A percentile compares a stretch with the other conserved stretches of the same genome.
Evolutionary conservation across 1,139 yeast genomes (phyloP).

Genomic region (Yamadazyma siamensis): DNA sequence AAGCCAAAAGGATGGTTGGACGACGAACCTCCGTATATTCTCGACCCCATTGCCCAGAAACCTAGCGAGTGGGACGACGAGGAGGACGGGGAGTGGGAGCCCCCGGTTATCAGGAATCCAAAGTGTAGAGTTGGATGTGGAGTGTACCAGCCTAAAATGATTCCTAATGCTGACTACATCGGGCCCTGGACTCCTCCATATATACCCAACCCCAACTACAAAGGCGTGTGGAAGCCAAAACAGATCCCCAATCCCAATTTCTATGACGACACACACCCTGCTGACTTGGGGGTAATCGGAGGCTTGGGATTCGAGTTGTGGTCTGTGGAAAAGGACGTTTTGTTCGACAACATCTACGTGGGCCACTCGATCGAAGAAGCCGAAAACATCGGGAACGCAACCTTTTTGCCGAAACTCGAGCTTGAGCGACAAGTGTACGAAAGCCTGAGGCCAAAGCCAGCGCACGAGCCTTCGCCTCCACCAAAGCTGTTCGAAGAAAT

Average conservation of each 20-base stretch:
- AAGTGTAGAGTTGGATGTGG: slow-evolving; percentile 80
- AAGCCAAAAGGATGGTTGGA: slow-evolving; percentile 85
- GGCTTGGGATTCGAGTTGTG: slow-evolving; percentile 88
- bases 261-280: slow-evolving; percentile 56
- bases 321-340: slow-evolving; percentile 73
- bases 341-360: slow-evolving; percentile 80
- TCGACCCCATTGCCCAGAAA: slow-evolving; percentile 60
- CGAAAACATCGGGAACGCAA: slow-evolving; percentile 72
- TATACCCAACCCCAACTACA: slow-evolving; percentile 69
- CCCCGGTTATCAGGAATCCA: slow-evolving; percentile 71
- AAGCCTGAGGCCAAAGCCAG: slow-evolving; percentile 35
- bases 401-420: slow-evolving; percentile 60
- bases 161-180: slow-evolving; percentile 65
- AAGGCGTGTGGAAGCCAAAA: slow-evolving; percentile 78
- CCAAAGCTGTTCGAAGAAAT: slow-evolving; percentile 39
- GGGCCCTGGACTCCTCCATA: slow-evolving; percentile 77
- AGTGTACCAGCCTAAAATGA: slow-evolving; percentile 51
- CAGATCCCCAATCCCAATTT: slow-evolving; percentile 66
- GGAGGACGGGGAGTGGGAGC: slow-evolving; percentile 81
- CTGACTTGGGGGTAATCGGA: slow-evolving; percentile 65
- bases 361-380: slow-evolving; percentile 85
- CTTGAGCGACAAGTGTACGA: slow-evolving; percentile 48
- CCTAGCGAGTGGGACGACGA: slow-evolving; percentile 87
- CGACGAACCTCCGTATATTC: slow-evolving; percentile 50
- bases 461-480: slow-evolving; percentile 36